A percentile compares a stretch with the other conserved stretches of the same genome.
These are phyloP conservation scores for Venturia aucupariae DNA, from an alignment of 2,329 filamentous ascomycete species.

Conservation along the genomic window DNA sequence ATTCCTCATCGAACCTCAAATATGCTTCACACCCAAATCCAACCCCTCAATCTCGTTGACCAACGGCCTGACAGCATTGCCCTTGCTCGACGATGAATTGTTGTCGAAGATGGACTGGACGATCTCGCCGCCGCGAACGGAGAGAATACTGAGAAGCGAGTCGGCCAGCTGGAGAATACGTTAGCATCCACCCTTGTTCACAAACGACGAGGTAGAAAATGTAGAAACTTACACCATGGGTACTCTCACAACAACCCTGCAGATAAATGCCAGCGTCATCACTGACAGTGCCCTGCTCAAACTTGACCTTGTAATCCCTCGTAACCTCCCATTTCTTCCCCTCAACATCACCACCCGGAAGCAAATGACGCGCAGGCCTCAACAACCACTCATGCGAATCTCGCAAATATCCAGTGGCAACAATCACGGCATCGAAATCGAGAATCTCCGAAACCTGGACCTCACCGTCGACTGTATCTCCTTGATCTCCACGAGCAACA, in stretches of 20 bases:
- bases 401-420: conserved; percentile 78
- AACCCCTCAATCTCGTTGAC: neutral
- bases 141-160: conserved; percentile 69
- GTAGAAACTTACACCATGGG: conserved; percentile 71
- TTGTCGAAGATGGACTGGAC: conserved; percentile 62
- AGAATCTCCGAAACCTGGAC: conserved; percentile 47
- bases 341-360: conserved; percentile 44
- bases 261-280: conserved; percentile 74
- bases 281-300: conserved; percentile 59
- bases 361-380: conserved; percentile 52
- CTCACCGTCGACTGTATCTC: conserved; percentile 45
- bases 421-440: conserved; percentile 71
- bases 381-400: conserved; percentile 73
- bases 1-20: neutral
- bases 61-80: neutral
- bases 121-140: conserved; percentile 67
- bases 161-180: conserved; percentile 55
- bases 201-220: neutral
- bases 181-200: conserved; percentile 5
- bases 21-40: neutral
- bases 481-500: conserved; percentile 15
- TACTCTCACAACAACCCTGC: conserved; percentile 87
- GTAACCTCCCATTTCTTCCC: conserved; percentile 54
- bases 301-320: conserved; percentile 70
- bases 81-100: neutral